phyloP scores from a whole-genome alignment of 2,329 filamentous ascomycete species.

The Periglandula ipomoeae region DNA sequence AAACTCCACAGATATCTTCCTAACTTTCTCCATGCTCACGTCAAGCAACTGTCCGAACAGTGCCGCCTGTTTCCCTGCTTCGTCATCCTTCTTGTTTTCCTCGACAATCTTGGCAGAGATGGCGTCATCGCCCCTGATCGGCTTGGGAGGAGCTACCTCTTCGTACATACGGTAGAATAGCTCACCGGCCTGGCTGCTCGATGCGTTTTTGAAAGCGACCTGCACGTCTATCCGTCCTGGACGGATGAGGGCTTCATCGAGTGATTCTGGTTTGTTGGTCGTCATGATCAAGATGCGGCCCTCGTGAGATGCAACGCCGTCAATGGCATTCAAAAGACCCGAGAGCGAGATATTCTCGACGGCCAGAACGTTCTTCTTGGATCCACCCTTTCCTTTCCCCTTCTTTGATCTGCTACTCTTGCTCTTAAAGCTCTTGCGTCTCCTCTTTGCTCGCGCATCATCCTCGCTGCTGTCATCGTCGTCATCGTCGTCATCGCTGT shows the following conservation, averaged over 20 bases:
- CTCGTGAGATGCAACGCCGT: conserved; percentile 72
- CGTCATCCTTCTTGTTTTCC: neutral
- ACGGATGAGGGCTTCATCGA: conserved; percentile 65
- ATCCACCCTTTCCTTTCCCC: conserved; percentile 11
- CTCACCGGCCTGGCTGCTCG: conserved; percentile 42
- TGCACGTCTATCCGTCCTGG: conserved; percentile 66
- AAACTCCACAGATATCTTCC: conserved; percentile 38
- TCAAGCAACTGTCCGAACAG: conserved; percentile 17
- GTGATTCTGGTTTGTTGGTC: conserved; percentile 63
- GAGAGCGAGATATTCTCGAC: conserved; percentile 58
- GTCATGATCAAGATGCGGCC: conserved; percentile 76
- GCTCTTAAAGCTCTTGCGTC: neutral
- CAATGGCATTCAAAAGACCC: conserved; percentile 63
- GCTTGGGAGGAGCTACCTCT: conserved; percentile 10
- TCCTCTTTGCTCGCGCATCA: conserved; percentile 13
- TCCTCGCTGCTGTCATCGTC: conserved; percentile 18
- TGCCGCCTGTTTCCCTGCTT: neutral
- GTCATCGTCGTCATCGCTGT: conserved; percentile 8
- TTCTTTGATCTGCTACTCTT: conserved; percentile 10
- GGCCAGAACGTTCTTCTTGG: conserved; percentile 11
- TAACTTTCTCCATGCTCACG: conserved; percentile 30
- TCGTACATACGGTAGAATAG: conserved; percentile 56
- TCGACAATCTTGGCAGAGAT: conserved; percentile 25
- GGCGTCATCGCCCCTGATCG: conserved; percentile 25
- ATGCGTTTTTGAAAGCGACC: conserved; percentile 53